Percentiles rank a stretch among this genome's conserved stretches.
phyloP scores from a whole-genome alignment of 2,329 filamentous ascomycete species.

The Neocucurbitaria cava region DNA sequence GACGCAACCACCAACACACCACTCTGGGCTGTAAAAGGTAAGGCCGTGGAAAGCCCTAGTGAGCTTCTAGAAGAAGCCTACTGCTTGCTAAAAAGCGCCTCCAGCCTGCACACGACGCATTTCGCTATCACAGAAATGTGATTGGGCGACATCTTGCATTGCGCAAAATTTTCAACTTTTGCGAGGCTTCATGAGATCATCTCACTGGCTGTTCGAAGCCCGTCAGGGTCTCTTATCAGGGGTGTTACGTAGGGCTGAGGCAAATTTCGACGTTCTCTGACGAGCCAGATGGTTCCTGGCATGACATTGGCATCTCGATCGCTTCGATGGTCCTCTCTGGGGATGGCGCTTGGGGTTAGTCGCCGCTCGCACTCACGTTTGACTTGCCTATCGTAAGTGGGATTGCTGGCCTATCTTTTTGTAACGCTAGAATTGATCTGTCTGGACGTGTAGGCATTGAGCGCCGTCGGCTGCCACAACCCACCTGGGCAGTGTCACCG shows the following conservation, averaged over 20 bases:
- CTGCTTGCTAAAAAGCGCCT: background rate
- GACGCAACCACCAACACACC: background rate
- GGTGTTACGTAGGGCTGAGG: constrained; percentile 10
- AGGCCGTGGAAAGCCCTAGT: constrained; percentile 2
- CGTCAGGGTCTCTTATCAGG: background rate
- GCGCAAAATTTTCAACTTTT: background rate
- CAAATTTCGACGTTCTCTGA: constrained; percentile 7
- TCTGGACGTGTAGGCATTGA: background rate
- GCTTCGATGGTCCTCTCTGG: background rate
- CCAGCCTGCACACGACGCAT: constrained; percentile 1
- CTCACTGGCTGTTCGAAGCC: background rate
- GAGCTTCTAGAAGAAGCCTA: constrained; percentile 18
- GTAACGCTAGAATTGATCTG: background rate
- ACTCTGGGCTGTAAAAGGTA: constrained; percentile 1
- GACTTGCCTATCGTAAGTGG: background rate
- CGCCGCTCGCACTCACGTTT: background rate
- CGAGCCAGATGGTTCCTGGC: constrained; percentile 6
- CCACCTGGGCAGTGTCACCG: background rate
- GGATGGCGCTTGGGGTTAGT: background rate
- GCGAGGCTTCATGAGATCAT: background rate
- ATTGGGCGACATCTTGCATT: constrained; percentile 4
- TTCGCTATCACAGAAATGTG: constrained; percentile 1
- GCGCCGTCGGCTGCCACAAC: constrained; percentile 3
- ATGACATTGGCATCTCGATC: constrained; percentile 5
- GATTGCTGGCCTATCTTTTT: background rate